A percentile compares a stretch with the other conserved stretches of the same genome.
phyloP scores from a whole-genome alignment of 164 flowering plant genomes.

The Berberis thunbergii region DNA sequence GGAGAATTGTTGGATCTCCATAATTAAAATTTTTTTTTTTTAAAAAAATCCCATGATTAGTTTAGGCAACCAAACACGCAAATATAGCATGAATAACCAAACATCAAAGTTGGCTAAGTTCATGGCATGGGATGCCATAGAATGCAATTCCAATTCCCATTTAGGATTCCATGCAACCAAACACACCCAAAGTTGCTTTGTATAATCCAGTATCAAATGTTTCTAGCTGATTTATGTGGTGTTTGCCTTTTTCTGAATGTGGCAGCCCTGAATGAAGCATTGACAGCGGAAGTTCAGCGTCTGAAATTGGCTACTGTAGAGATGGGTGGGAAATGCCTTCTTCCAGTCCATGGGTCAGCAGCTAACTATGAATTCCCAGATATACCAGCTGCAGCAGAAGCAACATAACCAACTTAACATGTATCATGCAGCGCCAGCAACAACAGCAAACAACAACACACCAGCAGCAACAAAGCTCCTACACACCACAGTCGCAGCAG shows the following conservation, averaged over 20 bases:
- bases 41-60: too few relatives aligned
- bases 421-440: conserved; percentile 30
- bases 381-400: conserved; percentile 30
- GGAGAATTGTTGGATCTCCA: too few relatives aligned
- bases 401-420: conserved; percentile 18
- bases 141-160: too few relatives aligned
- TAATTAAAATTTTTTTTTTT: too few relatives aligned
- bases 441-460: conserved; percentile 12
- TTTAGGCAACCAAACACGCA: too few relatives aligned
- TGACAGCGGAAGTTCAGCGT: conserved; percentile 56
- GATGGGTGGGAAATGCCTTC: conserved; percentile 26
- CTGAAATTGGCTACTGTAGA: conserved; percentile 41
- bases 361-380: conserved; percentile 21
- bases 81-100: too few relatives aligned
- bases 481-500: not conserved
- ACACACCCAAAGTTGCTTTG: too few relatives aligned
- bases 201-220: too few relatives aligned
- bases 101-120: too few relatives aligned
- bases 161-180: too few relatives aligned
- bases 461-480: conserved; percentile 4
- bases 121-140: too few relatives aligned
- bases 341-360: conserved; percentile 19
- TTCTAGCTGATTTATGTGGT: too few relatives aligned
- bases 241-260: not conserved
- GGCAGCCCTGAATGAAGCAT: conserved; percentile 58